Conservation (phyloP, 2,329 filamentous ascomycete species). For the Madurella fahalii region DNA sequence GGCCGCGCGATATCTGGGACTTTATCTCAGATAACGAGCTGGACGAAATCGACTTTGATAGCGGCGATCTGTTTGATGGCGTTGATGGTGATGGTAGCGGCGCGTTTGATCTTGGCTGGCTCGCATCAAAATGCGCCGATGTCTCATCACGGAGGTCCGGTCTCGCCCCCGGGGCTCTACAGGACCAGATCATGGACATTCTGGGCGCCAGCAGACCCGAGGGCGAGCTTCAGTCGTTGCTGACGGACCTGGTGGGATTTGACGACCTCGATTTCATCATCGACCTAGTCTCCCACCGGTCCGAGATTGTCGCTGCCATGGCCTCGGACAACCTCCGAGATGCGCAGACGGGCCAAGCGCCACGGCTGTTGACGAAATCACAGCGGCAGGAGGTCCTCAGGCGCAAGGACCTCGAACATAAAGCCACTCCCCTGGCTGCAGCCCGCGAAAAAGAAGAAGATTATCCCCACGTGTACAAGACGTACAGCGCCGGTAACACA, state of each 20-base stretch:
- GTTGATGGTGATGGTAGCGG: conserved; percentile 35
- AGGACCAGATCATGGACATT: conserved; percentile 71
- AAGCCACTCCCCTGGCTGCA: conserved; percentile 66
- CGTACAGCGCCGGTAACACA: conserved; percentile 79
- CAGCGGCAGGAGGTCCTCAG: conserved; percentile 77
- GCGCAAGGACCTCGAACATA: conserved; percentile 76
- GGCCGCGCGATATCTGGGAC: conserved; percentile 86
- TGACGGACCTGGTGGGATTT: conserved; percentile 88
- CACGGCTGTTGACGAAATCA: conserved; percentile 64
- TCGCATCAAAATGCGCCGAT: conserved; percentile 62
- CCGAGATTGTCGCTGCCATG: conserved; percentile 56
- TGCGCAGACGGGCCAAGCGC: conserved; percentile 21
- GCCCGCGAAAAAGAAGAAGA: conserved; percentile 68
- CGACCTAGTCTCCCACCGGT: conserved; percentile 76
- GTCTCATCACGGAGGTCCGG: conserved; percentile 63
- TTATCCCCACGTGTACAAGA: conserved; percentile 92
- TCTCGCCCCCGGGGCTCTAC: conserved; percentile 64
- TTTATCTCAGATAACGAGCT: conserved; percentile 75
- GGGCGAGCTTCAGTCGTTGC: conserved; percentile 83
- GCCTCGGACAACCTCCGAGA: conserved; percentile 30
- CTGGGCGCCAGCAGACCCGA: conserved; percentile 65
- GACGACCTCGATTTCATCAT: conserved; percentile 91
- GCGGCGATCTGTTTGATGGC: conserved; percentile 33
- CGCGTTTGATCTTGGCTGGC: conserved; percentile 58
- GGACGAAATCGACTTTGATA: conserved; percentile 49